Conservation (phyloP, 768 basidiomycete species). For the Asterophora lycoperdoides region DNA sequence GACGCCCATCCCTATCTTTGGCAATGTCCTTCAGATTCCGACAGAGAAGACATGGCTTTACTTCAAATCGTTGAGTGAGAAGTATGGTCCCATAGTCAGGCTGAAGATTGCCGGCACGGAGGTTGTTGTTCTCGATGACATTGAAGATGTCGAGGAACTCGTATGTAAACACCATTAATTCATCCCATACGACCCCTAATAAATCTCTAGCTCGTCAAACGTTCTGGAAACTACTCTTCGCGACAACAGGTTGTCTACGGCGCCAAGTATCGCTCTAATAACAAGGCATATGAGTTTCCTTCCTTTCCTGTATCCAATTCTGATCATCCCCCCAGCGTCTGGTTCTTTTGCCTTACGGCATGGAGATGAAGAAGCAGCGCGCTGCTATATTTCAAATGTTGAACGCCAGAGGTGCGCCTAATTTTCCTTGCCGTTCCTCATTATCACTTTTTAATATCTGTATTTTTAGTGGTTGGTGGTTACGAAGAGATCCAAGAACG, state of each 20-base stretch:
- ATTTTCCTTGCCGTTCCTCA: too few relatives aligned
- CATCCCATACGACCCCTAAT: not conserved
- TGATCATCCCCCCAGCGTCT: not conserved
- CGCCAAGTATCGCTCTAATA: slow-evolving; percentile 10
- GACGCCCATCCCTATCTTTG: slow-evolving; percentile 6
- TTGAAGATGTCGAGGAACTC: slow-evolving; percentile 9
- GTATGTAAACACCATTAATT: not conserved
- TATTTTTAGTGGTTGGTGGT: not conserved
- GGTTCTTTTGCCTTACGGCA: slow-evolving; percentile 8
- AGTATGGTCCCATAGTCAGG: slow-evolving; percentile 10
- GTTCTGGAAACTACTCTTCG: slow-evolving; percentile 11
- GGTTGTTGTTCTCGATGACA: slow-evolving; percentile 8
- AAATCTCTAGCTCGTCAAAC: slow-evolving; percentile 4
- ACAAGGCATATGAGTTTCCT: not conserved
- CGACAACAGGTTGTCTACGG: slow-evolving; percentile 8
- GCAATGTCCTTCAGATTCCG: slow-evolving; percentile 12
- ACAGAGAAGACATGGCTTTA: slow-evolving; percentile 7
- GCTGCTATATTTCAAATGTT: slow-evolving; percentile 12
- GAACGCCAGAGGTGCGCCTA: slow-evolving; percentile 5
- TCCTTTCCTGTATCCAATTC: too few relatives aligned
- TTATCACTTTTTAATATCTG: not conserved
- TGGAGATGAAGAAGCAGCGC: slow-evolving; percentile 11
- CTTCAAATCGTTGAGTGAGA: slow-evolving; percentile 8
- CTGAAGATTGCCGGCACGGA: slow-evolving; percentile 9
- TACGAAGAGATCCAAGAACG: slow-evolving; percentile 13